Base-by-base conservation (phyloP, 768 basidiomycete species). In the Ramaria sp. region DNA sequence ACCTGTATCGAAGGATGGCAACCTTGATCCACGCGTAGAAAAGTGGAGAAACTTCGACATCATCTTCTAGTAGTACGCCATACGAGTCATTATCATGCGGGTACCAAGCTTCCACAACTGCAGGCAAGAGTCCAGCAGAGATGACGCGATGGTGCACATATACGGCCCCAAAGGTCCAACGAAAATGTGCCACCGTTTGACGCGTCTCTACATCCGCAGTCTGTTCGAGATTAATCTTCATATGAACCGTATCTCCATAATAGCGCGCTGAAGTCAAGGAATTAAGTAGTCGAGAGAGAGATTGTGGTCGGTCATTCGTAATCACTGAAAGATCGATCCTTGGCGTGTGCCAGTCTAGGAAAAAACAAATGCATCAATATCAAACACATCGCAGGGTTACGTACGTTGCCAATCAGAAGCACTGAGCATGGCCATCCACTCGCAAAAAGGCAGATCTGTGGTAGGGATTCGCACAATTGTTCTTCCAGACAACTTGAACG, bases 41-140 rank as follows among this genome's bases (percentile, higher is more conserved):
- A 27, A 91, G 66, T 0, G 89, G 86, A 9, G 88, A 91, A 7
- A 92, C 68, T 65, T 94, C 91, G 10, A 91, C 75, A 65, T 94
- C 91, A 63, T 93, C 91, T 68, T 92, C 91, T 20, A 93, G 76
- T 19, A 93, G 70, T 19, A 93, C 66, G 7, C 86, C 90, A 65
- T 91, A 91, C 1, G 81, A 79, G 62, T 92, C 71, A 59, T 89
- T 77, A 31, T 77, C 75, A 24, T 72, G 69, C 4, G 91, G 91
- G 65, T 89, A 93, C 90, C 91, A 94, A 4, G 88, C 88, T 69
- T 92, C 91, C 13, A 91, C 85, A 13, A 94, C 82, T 6, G 91
- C 87, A 2, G 87, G 77, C 54, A 93, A 78, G 19, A 93, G 73
- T 4, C 90, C 91, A 1, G 82, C 90, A 57, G 83, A 83, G n/a